These are phyloP conservation scores for Allantophomopsis lycopodina DNA, from an alignment of 2,329 filamentous ascomycete genomes.

Conservation along the genomic window DNA sequence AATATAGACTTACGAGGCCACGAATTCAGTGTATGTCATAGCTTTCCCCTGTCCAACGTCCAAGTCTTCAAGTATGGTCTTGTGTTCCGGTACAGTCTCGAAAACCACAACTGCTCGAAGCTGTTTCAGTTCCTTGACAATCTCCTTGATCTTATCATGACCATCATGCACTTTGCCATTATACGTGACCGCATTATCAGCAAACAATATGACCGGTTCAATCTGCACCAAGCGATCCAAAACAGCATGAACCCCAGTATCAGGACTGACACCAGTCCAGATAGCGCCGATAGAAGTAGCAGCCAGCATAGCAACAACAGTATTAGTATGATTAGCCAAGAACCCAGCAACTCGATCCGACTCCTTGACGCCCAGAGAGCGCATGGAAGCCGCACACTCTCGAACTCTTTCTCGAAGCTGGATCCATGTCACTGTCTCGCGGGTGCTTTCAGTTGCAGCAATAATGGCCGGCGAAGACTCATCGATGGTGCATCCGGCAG, in stretches of 20 bases:
- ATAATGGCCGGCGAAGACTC: slow-evolving; percentile 58
- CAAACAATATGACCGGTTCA: slow-evolving; percentile 66
- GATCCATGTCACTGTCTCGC: slow-evolving; percentile 55
- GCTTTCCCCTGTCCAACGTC: not conserved
- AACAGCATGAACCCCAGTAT: slow-evolving; percentile 84
- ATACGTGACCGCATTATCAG: slow-evolving; percentile 78
- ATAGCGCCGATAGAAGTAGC: slow-evolving; percentile 72
- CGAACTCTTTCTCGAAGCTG: slow-evolving; percentile 68
- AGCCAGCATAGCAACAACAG: slow-evolving; percentile 77
- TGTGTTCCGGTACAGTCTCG: slow-evolving; percentile 34
- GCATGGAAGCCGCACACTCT: slow-evolving; percentile 56
- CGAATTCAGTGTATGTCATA: not conserved
- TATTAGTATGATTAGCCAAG: slow-evolving; percentile 80
- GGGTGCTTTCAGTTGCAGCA: slow-evolving; percentile 60
- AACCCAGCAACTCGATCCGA: slow-evolving; percentile 55
- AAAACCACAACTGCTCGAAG: slow-evolving; percentile 65
- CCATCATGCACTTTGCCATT: slow-evolving; percentile 85
- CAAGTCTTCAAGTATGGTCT: not conserved
- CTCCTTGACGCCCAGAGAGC: slow-evolving; percentile 44
- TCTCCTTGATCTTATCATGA: slow-evolving; percentile 63
- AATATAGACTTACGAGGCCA: not conserved
- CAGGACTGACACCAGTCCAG: slow-evolving; percentile 88
- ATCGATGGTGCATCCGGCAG: slow-evolving; percentile 38
- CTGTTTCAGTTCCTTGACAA: slow-evolving; percentile 47
- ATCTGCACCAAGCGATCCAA: slow-evolving; percentile 81